phyloP scores from a whole-genome alignment of 352 stramenopile species.

The Phytophthora pseudosyringae region DNA sequence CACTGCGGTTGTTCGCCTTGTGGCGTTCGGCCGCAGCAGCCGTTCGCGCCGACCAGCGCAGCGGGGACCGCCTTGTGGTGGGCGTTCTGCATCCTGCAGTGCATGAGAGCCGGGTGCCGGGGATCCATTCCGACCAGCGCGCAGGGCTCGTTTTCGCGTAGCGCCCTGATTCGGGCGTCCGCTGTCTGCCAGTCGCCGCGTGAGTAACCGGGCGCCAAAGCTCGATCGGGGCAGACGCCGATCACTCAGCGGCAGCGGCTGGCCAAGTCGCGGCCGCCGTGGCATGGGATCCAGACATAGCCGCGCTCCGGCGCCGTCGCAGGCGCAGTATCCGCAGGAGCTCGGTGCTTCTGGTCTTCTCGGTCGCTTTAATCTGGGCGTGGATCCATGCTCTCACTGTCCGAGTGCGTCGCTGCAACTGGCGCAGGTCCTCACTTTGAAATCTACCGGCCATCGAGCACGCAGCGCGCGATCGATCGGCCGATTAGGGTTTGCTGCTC shows the following conservation, averaged over 20 bases:
- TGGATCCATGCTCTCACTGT: slow-evolving; percentile 32
- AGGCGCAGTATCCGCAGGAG: slow-evolving; percentile 29
- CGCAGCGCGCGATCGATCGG: slow-evolving; percentile 8
- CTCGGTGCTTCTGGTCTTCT: slow-evolving; percentile 29
- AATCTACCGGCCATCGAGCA: slow-evolving; percentile 24
- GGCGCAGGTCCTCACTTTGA: slow-evolving; percentile 17
- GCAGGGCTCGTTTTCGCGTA: slow-evolving; percentile 21
- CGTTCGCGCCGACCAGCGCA: slow-evolving; percentile 7
- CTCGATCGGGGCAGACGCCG: not conserved
- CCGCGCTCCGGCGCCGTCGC: slow-evolving; percentile 22
- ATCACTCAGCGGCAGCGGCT: not conserved
- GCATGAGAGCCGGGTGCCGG: slow-evolving; percentile 17
- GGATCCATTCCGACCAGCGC: slow-evolving; percentile 25
- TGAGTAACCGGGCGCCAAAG: slow-evolving; percentile 17
- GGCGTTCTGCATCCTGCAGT: not conserved
- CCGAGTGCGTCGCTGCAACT: slow-evolving; percentile 9
- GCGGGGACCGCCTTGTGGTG: not conserved
- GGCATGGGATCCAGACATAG: slow-evolving; percentile 36
- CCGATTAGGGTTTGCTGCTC: slow-evolving; percentile 17
- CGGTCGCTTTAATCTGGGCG: slow-evolving; percentile 13
- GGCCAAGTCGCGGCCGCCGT: slow-evolving; percentile 11
- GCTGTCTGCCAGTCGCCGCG: slow-evolving; percentile 11
- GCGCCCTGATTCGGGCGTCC: slow-evolving; percentile 17
- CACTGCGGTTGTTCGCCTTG: no score
- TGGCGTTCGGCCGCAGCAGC: slow-evolving; percentile 3